Evolutionary conservation across 2,329 filamentous ascomycete species (phyloP), one percentile per base, ranked within the genome.

Genomic region (Blastomyces parvus): DNA sequence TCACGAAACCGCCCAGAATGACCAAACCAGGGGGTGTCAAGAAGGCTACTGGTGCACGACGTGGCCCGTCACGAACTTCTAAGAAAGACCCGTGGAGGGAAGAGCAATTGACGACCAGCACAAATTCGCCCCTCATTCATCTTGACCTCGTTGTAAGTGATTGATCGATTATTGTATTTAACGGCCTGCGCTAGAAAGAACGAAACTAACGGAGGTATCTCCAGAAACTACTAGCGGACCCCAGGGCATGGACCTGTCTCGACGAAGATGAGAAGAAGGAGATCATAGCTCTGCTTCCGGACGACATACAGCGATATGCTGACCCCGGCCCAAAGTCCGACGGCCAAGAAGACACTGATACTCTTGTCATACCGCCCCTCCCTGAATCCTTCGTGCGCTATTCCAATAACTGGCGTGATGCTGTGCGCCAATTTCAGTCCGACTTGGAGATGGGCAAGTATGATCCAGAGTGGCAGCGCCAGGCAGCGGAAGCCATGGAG

Each of bases 401-500:
- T 66, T 75, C 77, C 27, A 74, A 77, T 56, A 76, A 79, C 63
- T 83, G 85, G 72, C 78, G 80, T 27, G 80, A 80, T 25, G 82
- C 79, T 53, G 71, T 85, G 48, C 79, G 81, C 22, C 77, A 80
- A 60, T 87, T 84, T 69, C 80, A 85, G 69, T 70, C 79, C 3
- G 83, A 87, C 66, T 75, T 87, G 0, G 72, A 72, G 27, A 75
- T 79, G 33, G 86, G 86, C 2, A 79, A 78, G 59, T 81, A 85
- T 66, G 80, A 81, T n/a, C 80, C 81, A 11, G 77, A 78, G 60
- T 88, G 84, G 84, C 77, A 82, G 64, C 74, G 74, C 1, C 76
- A 84, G 63, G 85, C 85, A 17, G 74, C 78, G 42, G 72, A 78
- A 66, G 85, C 86, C 1, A 79, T 80, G 60, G 69, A 78, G 60